phyloP scores from a whole-genome alignment of 192 early-diverging fungal species.

The Coemansia sp. region DNA sequence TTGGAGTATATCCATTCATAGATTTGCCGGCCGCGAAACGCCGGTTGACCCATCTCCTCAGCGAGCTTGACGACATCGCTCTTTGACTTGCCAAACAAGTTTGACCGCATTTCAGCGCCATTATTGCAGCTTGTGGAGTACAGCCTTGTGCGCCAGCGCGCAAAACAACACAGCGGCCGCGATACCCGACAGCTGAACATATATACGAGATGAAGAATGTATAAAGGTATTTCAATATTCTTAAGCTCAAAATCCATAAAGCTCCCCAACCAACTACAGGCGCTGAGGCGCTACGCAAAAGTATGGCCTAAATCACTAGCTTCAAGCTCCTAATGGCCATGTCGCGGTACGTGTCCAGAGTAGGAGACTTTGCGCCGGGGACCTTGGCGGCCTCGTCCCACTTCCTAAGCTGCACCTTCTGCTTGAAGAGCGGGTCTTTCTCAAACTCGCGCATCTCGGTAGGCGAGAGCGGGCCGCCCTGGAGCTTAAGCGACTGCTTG shows the following conservation, averaged over 20 bases:
- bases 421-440: conserved; percentile 56
- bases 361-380: conserved; percentile 48
- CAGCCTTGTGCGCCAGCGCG: neutral
- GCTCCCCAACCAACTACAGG: neutral
- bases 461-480: conserved; percentile 52
- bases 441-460: conserved; percentile 55
- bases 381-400: conserved; percentile 62
- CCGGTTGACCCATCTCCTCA: conserved; percentile 4
- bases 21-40: conserved; percentile 40
- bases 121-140: neutral
- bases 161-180: neutral
- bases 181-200: neutral
- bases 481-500: conserved; percentile 60
- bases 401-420: conserved; percentile 58
- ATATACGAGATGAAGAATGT: neutral
- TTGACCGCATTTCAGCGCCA: neutral
- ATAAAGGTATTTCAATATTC: too few species aligned
- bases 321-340: conserved; percentile 49
- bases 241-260: neutral
- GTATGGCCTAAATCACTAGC: conserved; percentile 1
- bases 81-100: conserved; percentile 43
- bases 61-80: conserved; percentile 14
- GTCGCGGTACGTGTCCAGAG: conserved; percentile 46
- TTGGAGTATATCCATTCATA: conserved; percentile 47
- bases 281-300: neutral